Evolutionary conservation across 305 asterid genomes (phyloP), one percentile per base, ranked within the genome.

Genomic region (Striga hermonthica): DNA sequence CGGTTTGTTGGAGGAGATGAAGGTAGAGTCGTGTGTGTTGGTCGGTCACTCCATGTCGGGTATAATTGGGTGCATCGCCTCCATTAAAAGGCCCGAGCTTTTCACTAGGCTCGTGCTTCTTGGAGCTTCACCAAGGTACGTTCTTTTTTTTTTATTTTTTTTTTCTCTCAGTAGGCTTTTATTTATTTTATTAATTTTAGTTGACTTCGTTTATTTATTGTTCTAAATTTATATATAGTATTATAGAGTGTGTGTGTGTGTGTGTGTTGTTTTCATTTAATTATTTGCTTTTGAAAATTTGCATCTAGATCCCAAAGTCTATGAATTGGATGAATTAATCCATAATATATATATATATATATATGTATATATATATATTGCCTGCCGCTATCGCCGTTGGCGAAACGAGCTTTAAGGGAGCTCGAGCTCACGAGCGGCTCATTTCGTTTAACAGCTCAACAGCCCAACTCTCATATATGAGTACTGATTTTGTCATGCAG

Each of bases 21-120:
- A 82, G 63, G 31, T 89, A 75, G 69, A 71, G 14, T 76, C 89
- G 1, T 62, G 75, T 1, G 79, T 84, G 7, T 87, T 82, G 52
- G 86, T 86, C 38, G 97, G 97, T 6, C 97, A 89, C 72, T 89
- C 95, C 63, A 87, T 87, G 95, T 82, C 97, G 15, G 94, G 88
- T 13, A 83, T 85, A 78, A 79, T 90, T 45, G 97, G 97, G 8
- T 87, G 94, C 72, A 77, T 87, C 63, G 95, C 97, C 55, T 87
- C 94, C 1, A 45, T 85, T 0, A 85, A 83, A 66, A 77, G 86
- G 59, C 97, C 97, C 4, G 70, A 77, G 37, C 89, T 87, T 54
- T 89, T 89, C 71, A 58, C 41, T 3, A 75, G 73, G 28, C 88
- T 90, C 14, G 36, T 90, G 2, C 79, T 87, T 4, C 84, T 87